Base-by-base conservation (phyloP, 2,329 filamentous ascomycete species). In the Bipolaris victoriae region DNA sequence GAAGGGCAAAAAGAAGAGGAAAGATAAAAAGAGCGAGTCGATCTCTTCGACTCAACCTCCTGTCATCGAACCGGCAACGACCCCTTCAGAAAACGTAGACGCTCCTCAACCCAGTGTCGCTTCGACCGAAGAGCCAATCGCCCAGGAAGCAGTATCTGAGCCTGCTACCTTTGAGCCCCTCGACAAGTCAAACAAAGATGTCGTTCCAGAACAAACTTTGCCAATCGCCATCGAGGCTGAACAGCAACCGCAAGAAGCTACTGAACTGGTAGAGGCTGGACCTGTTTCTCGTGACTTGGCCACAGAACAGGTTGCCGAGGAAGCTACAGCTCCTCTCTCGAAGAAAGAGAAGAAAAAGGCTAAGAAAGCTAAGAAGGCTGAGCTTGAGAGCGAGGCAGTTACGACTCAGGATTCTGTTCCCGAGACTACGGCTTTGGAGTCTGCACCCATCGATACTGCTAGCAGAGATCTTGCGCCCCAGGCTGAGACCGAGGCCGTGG, bases 1-100 rank as follows among this genome's bases (percentile, higher is more conserved):
- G 58, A 70, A 73, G 57, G 52, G 56, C 29, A 72, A 70, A 58
- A 70, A 70, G 43, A 71, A 71, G 53, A 69, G 69, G 57, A 72
- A 71, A 60, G 55, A 60, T 26, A 72, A 70, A 49, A 70, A 70
- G 54, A 54, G 52, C 7, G 57, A 63, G 16, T 64, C 59, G 6
- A 48, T 57, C 10, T 65, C 64, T 22, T 63, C 66, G 53, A 57
- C 63, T 49, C 60, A 65, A 29, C 65, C 64, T 26, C 64, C 56
- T 33, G 45, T 60, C 22, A 36, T 40, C 36, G 62, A 68, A 35
- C 48, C 40, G 33, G 18, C 29, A n/a, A 40, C 49, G 31, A 20
- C 39, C 37, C 9, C 49, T 9, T n/a, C 55, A 13, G 62, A 60
- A 11, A 49, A 39, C 7, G 18, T 20, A 31, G 22, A 45, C 2